A percentile compares a stretch with the other conserved stretches of the same genome.
phyloP scores from a whole-genome alignment of 2,329 filamentous ascomycete species.

The Cercospora sp. region DNA sequence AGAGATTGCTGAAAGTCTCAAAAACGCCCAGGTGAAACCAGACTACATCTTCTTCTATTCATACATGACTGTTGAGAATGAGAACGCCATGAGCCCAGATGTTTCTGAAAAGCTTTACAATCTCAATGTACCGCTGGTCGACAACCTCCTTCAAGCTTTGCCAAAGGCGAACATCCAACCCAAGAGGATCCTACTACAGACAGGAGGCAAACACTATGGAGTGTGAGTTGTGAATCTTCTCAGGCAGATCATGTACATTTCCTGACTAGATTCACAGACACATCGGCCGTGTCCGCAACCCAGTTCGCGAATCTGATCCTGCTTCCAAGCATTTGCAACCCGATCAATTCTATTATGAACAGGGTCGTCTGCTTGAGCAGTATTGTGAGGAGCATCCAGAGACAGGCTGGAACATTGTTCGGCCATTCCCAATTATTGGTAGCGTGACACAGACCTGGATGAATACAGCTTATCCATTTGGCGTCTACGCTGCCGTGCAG shows the following conservation, averaged over 20 bases:
- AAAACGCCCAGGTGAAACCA: constrained; percentile 33
- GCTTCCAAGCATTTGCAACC: constrained; percentile 45
- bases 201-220: constrained; percentile 52
- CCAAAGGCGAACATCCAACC: constrained; percentile 44
- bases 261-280: not conserved
- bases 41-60: constrained; percentile 55
- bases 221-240: constrained; percentile 22
- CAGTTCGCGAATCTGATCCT: constrained; percentile 49
- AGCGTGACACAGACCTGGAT: constrained; percentile 51
- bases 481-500: constrained; percentile 50
- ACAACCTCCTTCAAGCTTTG: constrained; percentile 49
- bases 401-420: constrained; percentile 47
- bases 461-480: constrained; percentile 50
- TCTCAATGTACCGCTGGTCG: constrained; percentile 37
- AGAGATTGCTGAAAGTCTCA: constrained; percentile 37
- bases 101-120: constrained; percentile 46
- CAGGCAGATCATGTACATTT: not conserved
- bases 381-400: constrained; percentile 41
- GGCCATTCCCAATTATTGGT: constrained; percentile 50
- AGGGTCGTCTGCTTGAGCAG: constrained; percentile 49
- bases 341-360: constrained; percentile 57
- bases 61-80: constrained; percentile 44
- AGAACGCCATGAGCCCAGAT: constrained; percentile 39
- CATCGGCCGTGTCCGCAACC: not conserved
- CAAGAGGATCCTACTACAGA: constrained; percentile 50